Base-by-base conservation (phyloP, 352 stramenopile species). In the Globisporangium spiculum region DNA sequence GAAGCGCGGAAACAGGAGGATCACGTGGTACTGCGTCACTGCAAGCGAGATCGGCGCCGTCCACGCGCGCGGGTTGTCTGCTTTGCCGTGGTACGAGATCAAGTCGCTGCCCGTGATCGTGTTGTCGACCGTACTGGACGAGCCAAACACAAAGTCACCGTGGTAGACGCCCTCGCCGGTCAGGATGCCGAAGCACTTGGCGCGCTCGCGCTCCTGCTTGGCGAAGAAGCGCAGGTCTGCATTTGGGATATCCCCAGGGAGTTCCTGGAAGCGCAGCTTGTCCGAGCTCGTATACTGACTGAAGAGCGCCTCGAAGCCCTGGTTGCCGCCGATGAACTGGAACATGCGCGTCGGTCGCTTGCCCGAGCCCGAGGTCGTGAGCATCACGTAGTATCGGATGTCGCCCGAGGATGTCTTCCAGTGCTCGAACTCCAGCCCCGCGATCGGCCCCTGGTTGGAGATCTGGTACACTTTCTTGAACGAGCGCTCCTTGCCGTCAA, bases 1-100 rank as follows among this genome's bases (percentile, higher is more conserved):
- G 54, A 77, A 86, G 14, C 84, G 79, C 26, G 78, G 84, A 63
- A 93, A 98, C 8, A 98, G 68, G 54, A 97, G 68, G 66, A 98
- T 84, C 20, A 97, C 91, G 78, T 98, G 94, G 70, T 97, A 98
- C 71, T 97, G 88, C 9, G 92, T 98, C 22, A 97, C 83, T 4
- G 86, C 89, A 48, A 98, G 84, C 12, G 91, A 84, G 26, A 97
- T 80, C 12, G 93, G 93, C 16, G 88, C 71, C 1, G 73, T 85
- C 74, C 80, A 92, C 50, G 78, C 74, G 20, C 77, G 74, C 20
- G 77, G 73, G 48, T 88, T 80, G 26, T 89, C 78, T 4, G 75
- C 60, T 55, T 93, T 90, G 22, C 83, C 78, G 3, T 84, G 87
- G 60, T 93, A 96, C 52, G 78, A 80, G 34, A 95, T 72, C 50